These are phyloP conservation scores for Penicillium decumbens DNA, from an alignment of 2,329 filamentous ascomycete genomes.

Conservation along the genomic window DNA sequence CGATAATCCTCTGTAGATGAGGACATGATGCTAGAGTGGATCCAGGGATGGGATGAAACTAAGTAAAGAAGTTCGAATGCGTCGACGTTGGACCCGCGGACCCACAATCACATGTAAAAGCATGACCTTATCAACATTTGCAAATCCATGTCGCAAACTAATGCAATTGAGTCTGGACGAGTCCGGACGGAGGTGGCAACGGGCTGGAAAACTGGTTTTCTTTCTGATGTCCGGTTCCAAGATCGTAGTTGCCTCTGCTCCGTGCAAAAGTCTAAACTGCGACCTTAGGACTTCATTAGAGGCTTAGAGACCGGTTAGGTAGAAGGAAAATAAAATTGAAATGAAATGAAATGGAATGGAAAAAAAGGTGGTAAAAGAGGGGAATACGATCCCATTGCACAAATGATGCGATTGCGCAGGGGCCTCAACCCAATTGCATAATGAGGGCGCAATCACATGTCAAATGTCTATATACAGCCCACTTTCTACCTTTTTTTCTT, in stretches of 20 bases:
- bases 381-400: constrained; percentile 8
- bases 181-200: background rate
- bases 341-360: too few relatives aligned
- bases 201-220: background rate
- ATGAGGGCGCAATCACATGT: constrained; percentile 25
- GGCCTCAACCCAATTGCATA: constrained; percentile 21
- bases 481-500: constrained; percentile 3
- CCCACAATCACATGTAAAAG: constrained; percentile 35
- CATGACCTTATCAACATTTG: constrained; percentile 16
- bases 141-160: constrained; percentile 1
- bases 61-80: constrained; percentile 5
- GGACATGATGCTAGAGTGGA: background rate
- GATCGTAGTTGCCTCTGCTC: background rate
- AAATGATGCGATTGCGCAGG: constrained; percentile 21
- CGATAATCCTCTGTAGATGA: background rate
- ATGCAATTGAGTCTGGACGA: constrained; percentile 3
- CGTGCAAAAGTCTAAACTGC: constrained; percentile 1
- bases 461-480: constrained; percentile 18
- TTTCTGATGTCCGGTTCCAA: background rate
- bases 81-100: constrained; percentile 30
- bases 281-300: background rate
- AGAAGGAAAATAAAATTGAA: background rate
- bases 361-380: background rate
- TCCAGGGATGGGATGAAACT: background rate
- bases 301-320: background rate